Evolutionary conservation across 805 yeast genomes (phyloP).

Genomic region (Wickerhamiella musiphila): DNA sequence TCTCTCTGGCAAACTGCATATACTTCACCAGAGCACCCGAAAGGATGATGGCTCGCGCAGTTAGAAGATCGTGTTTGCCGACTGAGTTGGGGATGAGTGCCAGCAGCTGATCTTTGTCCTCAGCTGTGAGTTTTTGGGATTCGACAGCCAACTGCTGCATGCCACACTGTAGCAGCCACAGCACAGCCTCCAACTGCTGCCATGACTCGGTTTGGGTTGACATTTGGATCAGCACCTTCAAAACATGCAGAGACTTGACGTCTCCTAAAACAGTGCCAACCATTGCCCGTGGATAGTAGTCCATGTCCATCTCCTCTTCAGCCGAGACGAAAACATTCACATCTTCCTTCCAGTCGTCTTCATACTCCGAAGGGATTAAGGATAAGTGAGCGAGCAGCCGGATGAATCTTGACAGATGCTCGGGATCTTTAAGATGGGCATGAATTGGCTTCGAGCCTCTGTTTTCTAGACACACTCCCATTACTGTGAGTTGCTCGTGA

Average conservation of each 20-base stretch:
- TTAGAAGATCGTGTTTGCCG: constrained; percentile 6
- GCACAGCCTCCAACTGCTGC: constrained; percentile 9
- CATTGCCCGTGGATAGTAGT: constrained; percentile 40
- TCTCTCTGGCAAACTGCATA: constrained; percentile 4
- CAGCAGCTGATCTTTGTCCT: background rate
- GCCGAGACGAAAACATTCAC: constrained; percentile 55
- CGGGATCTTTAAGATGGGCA: constrained; percentile 1
- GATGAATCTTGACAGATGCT: constrained; percentile 5
- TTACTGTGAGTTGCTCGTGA: constrained; percentile 9
- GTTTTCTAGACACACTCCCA: constrained; percentile 9
- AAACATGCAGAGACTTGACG: constrained; percentile 21
- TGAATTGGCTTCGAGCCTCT: constrained; percentile 1
- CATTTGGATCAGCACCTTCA: constrained; percentile 5
- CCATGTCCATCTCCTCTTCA: constrained; percentile 51
- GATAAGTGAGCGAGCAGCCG: constrained; percentile 24
- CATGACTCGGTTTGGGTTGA: constrained; percentile 2
- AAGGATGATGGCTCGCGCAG: constrained; percentile 12
- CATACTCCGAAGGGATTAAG: constrained; percentile 27
- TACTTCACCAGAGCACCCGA: constrained; percentile 13
- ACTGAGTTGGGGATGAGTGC: background rate
- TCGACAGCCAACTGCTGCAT: constrained; percentile 12
- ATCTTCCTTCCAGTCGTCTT: constrained; percentile 36
- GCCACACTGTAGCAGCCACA: constrained; percentile 10
- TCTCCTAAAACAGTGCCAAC: constrained; percentile 39
- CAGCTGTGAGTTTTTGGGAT: constrained; percentile 2